Base-by-base conservation (phyloP, 441 rosid genomes). In the Erodium texanum region DNA sequence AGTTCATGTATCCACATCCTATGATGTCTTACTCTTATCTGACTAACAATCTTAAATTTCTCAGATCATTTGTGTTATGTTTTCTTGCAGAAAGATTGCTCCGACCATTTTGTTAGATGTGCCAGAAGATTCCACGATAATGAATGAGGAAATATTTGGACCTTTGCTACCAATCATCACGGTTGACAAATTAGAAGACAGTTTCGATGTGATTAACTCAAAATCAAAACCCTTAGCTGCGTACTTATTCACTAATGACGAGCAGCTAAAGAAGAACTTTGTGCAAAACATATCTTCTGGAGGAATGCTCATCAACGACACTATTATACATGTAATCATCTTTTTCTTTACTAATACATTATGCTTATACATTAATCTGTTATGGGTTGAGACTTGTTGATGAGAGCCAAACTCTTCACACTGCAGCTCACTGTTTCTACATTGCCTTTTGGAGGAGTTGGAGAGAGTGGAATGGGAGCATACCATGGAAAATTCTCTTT, bases 151-250 rank as follows among this genome's bases (percentile, higher is more conserved):
- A 76, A 87, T 86, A 64, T 87, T 87, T 63, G 90, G 93, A 18
- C 93, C 93, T 34, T 76, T 86, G 54, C 77, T 87, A 66, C 93
- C 93, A 24, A 78, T 87, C 62, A 24, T 84, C 58, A 83, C 87
- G 90, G 83, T 88, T n/a, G 84, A 85, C 43, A 77, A 75, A 22
- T 54, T 92, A 66, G 85, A 83, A 74, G 89, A 92, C 14, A 18
- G 86, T 74, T 83, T 89, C 48, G 79, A 77, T 1, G 72, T 84
- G 79, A 79, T 92, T 52, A 84, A 83, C 67, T 84, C 86, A 52
- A 86, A 75, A 70, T 77, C 90, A 7, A 94, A 90, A 78, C 93
- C 99, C 38, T 98, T 92, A 69, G 95, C 93, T 14, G 99, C 97
- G 27, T 95, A 92, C 66, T 75, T 92, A 70, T 95, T 95, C 81